These are phyloP conservation scores for Solanum phureja DNA, from an alignment of 257 asterid species.

Conservation along the genomic window DNA sequence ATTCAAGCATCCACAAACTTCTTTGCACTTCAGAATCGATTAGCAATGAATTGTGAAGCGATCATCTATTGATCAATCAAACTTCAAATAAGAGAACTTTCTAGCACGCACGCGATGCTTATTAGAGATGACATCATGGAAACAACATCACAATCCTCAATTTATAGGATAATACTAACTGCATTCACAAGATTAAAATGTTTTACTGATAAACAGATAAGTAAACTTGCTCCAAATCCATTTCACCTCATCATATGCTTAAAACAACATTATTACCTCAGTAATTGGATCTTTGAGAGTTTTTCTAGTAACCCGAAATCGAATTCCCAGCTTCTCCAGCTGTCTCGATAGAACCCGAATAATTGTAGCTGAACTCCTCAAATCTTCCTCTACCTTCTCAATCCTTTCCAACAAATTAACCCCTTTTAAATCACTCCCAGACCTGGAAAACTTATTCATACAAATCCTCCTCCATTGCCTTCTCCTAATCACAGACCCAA, in stretches of 20 bases:
- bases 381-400: constrained; percentile 75
- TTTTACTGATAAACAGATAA: background rate
- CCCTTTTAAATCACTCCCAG: constrained; percentile 11
- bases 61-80: background rate
- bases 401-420: constrained; percentile 58
- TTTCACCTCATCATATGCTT: background rate
- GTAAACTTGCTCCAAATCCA: background rate
- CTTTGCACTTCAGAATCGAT: background rate
- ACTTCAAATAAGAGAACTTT: background rate
- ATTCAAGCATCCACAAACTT: background rate
- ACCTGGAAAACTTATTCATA: constrained; percentile 27
- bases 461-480: constrained; percentile 80
- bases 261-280: constrained; percentile 28
- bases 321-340: constrained; percentile 76
- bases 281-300: constrained; percentile 70
- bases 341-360: constrained; percentile 66
- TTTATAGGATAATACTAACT: background rate
- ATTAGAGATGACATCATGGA: background rate
- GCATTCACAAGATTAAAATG: background rate
- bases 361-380: constrained; percentile 43
- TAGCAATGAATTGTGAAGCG: background rate
- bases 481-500: constrained; percentile 69
- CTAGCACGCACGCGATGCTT: background rate
- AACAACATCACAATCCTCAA: background rate
- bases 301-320: constrained; percentile 60